Evolutionary conservation across 768 basidiomycete species (phyloP), one percentile per base, ranked within the genome.

Genomic region (Hericium coralloides): DNA sequence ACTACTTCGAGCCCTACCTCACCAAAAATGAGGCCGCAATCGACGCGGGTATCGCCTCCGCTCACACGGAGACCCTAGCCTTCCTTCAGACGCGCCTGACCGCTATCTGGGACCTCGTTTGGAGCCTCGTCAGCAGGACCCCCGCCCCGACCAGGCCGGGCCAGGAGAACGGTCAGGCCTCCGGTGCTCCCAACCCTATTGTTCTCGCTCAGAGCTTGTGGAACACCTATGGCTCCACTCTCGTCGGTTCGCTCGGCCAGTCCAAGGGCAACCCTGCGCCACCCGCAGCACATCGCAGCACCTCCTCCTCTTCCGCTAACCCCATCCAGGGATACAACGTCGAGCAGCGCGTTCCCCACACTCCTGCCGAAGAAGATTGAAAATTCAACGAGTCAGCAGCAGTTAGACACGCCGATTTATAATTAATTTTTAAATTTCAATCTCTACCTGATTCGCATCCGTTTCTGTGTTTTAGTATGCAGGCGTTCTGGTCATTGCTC

Each of bases 1-100:
- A 74, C 9, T 82, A 81, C 65, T 60, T 89, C 3, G 75, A 80
- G 53, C 87, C 87, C 1, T 87, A 82, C 71, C 75, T 83, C 64
- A 59, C 65, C 54, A 72, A 71, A 57, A 81, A 88, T 63, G 85
- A 88, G 63, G 73, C 70, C 15, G 75, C 80, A 12, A 71, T 89
- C 25, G 86, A 89, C 63, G 76, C 75, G 4, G 73, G 80, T 50
- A 79, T 89, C 60, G 67, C 72, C 37, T 72, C 79, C 4, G 75
- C 80, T 3, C 83, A 85, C 59, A 65, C 64, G 60, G 84, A 83
- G 60, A 66, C 73, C 31, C 51, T 87, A 20, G 63, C 70, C n/a
- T 88, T 86, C 65, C 57, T 80, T 57, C 79, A 82, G 66, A 63
- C 76, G 12, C 81, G 79, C 60, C 55, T 85, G 53, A 55, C 72